Conservation (phyloP, 1,284 basidiomycete species). For the Wolfiporia cocos region DNA sequence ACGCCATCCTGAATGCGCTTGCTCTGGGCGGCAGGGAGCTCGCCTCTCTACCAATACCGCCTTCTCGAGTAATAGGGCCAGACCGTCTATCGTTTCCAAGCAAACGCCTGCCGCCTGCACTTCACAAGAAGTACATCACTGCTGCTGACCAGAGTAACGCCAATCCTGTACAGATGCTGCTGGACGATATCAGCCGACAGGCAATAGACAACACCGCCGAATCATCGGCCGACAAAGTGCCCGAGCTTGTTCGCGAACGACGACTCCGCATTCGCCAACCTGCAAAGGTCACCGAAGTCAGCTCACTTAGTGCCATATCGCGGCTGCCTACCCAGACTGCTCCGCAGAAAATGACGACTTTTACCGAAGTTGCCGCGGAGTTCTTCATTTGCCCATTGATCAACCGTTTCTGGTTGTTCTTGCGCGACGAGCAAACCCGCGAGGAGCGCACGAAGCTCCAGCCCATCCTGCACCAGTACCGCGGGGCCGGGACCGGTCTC, state of each 20-base stretch:
- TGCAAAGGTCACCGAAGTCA: constrained; percentile 39
- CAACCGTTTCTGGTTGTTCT: constrained; percentile 87
- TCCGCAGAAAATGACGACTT: constrained; percentile 32
- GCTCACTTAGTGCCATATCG: constrained; percentile 3
- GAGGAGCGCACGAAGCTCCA: constrained; percentile 58
- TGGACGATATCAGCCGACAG: constrained; percentile 51
- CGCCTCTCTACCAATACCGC: constrained; percentile 57
- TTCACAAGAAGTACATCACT: constrained; percentile 66
- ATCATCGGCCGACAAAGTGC: constrained; percentile 41
- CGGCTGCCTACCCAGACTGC: constrained; percentile 16
- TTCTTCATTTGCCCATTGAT: constrained; percentile 85
- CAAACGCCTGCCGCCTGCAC: constrained; percentile 63
- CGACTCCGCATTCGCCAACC: constrained; percentile 62
- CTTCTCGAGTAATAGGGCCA: constrained; percentile 28
- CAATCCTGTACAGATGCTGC: constrained; percentile 41
- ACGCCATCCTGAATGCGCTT: constrained; percentile 79
- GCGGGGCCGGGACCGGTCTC: constrained; percentile 72
- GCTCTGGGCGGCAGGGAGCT: constrained; percentile 84
- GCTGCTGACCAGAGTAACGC: constrained; percentile 26
- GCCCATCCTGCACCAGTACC: constrained; percentile 47
- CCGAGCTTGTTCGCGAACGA: constrained; percentile 65
- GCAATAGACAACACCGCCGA: constrained; percentile 54
- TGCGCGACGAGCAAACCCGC: constrained; percentile 73
- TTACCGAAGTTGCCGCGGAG: constrained; percentile 77
- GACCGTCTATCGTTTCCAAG: constrained; percentile 62